These are phyloP conservation scores for Aquilaria malaccensis DNA, from an alignment of 345 rosid species.

Conservation along the genomic window DNA sequence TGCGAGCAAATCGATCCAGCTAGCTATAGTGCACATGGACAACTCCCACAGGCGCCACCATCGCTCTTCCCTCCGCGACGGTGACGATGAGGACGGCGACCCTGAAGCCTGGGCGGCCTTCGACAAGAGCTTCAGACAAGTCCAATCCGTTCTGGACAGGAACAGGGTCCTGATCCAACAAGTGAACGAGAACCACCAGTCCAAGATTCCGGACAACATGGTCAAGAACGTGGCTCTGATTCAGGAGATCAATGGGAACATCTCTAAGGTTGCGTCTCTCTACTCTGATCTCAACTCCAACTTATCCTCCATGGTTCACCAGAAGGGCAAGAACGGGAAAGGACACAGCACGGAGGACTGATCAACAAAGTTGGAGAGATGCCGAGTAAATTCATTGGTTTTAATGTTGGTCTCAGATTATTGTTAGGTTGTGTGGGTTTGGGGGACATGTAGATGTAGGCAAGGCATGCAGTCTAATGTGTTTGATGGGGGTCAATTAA, in stretches of 20 bases:
- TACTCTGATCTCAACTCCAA: constrained; percentile 51
- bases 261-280: constrained; percentile 59
- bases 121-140: constrained; percentile 41
- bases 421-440: too few relatives aligned
- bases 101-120: constrained; percentile 48
- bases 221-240: constrained; percentile 79
- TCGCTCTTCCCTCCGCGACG: neutral
- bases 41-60: too few relatives aligned
- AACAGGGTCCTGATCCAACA: constrained; percentile 65
- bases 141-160: constrained; percentile 67
- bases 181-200: constrained; percentile 83
- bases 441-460: too few relatives aligned
- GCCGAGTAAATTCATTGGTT: too few relatives aligned
- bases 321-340: constrained; percentile 16
- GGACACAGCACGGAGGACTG: neutral
- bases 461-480: too few relatives aligned
- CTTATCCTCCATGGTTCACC: constrained; percentile 39
- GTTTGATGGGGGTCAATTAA: too few relatives aligned
- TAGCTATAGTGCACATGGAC: too few relatives aligned
- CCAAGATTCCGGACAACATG: constrained; percentile 63
- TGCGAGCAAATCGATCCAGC: too few relatives aligned
- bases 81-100: constrained; percentile 23
- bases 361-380: too few relatives aligned
- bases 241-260: constrained; percentile 77
- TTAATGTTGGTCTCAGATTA: too few relatives aligned